Evolutionary conservation across 148 eudicot genomes (phyloP).

Genomic region (Persicaria maculosa): DNA sequence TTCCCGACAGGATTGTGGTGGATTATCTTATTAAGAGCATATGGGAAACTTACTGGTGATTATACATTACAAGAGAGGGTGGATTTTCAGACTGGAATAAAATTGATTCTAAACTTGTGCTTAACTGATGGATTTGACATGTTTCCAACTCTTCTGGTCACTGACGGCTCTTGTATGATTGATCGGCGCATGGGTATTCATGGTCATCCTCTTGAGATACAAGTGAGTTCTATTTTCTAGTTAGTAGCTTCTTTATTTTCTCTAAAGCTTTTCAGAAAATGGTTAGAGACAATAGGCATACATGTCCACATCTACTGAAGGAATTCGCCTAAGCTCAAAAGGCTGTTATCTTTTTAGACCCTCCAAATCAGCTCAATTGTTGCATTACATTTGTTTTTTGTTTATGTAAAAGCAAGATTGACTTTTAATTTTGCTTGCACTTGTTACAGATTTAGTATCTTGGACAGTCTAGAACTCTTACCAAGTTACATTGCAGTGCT

Average conservation of each 20-base stretch:
- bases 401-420: too few relatives aligned
- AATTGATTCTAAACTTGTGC: slow-evolving; percentile 67
- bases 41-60: slow-evolving; percentile 75
- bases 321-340: too few relatives aligned
- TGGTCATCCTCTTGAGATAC: slow-evolving; percentile 85
- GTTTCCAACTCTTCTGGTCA: slow-evolving; percentile 77
- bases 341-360: neutral
- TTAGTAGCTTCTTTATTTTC: neutral
- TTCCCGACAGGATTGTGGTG: slow-evolving; percentile 64
- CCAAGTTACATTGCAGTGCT: too few relatives aligned
- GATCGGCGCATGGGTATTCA: slow-evolving; percentile 93
- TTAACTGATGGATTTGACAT: slow-evolving; percentile 82
- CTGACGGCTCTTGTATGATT: slow-evolving; percentile 91
- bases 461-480: too few relatives aligned
- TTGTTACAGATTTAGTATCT: too few relatives aligned
- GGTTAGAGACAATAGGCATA: neutral
- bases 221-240: slow-evolving; percentile 26
- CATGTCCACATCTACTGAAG: neutral
- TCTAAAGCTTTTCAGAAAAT: neutral
- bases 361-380: too few relatives aligned
- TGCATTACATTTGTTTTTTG: too few relatives aligned
- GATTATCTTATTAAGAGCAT: slow-evolving; percentile 75
- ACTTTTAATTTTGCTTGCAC: too few relatives aligned
- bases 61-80: slow-evolving; percentile 69
- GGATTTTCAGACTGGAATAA: slow-evolving; percentile 83